A percentile compares a stretch with the other conserved stretches of the same genome.
Evolutionary conservation across 164 flowering plant genomes (phyloP).

Genomic region (Taxillus chinensis): DNA sequence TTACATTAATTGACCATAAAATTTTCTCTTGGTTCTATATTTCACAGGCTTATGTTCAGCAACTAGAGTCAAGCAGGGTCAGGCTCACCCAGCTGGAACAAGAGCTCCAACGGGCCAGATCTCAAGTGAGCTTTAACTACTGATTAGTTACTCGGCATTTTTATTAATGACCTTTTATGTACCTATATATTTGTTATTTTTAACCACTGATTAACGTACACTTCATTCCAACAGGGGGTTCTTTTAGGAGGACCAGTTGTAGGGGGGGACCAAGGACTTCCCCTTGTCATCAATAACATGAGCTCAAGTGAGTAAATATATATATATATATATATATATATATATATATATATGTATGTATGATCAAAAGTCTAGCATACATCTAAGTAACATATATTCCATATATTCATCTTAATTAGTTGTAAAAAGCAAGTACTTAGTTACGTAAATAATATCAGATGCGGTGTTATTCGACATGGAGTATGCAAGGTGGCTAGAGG

Average conservation of each 20-base stretch:
- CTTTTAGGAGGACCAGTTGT: constrained; percentile 46
- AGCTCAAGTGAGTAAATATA: constrained; percentile 43
- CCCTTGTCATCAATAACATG: constrained; percentile 34
- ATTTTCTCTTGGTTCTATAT: not conserved
- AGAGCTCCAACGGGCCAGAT: constrained; percentile 84
- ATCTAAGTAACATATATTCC: no score
- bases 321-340: not conserved
- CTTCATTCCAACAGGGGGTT: constrained; percentile 42
- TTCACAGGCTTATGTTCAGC: constrained; percentile 95
- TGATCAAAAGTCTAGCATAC: no score
- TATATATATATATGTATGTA: no score
- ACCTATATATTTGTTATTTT: no score
- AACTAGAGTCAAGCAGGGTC: constrained; percentile 87
- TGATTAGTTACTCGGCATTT: no score
- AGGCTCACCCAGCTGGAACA: constrained; percentile 89
- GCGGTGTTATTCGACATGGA: constrained; percentile 89
- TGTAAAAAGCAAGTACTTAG: no score
- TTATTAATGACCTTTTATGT: no score
- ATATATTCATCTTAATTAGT: no score
- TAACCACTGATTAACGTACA: no score
- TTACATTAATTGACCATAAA: no score
- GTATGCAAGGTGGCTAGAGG: constrained; percentile 89
- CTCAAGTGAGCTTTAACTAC: constrained; percentile 47
- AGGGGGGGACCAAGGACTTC: constrained; percentile 69
- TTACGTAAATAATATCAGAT: constrained; percentile 18